Evolutionary conservation across 306 rosid genomes (phyloP), one percentile per base, ranked within the genome.

Genomic region (Mimosa bimucronata): DNA sequence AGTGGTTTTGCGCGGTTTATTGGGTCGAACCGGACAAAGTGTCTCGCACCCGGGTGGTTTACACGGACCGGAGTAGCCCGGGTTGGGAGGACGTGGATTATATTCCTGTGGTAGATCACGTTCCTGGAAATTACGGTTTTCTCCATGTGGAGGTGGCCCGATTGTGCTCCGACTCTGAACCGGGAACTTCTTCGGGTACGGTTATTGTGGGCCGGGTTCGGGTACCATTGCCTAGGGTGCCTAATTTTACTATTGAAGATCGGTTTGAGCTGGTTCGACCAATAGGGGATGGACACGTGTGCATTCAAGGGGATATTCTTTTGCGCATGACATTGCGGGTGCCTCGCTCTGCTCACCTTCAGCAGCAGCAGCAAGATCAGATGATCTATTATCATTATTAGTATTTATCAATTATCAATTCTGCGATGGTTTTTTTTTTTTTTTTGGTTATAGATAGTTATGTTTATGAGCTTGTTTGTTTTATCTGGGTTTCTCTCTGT

Each of bases 101-200:
- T 8, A 2, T 81, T 12, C 19, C 13, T 1, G 9, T 81, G 7
- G 3, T 2, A 0, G 9, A 30, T 18, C 3, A 5, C 3, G 0
- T 29, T 60, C 37, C 66, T 11, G 5, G 15, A 16, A 2, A 14
- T n/a, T 8, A 14, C 9, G 14, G 12, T 1, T 81, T 66, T 26
- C 29, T 81, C 13, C 6, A 81, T 52, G 1, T 81, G 44, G 76
- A 81, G 53, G 6, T 81, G 18, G 0, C 46, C 8, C 41, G 53
- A 58, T 0, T 67, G 3, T 2, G 8, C 2, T 80, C 67, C 7
- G 0, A 3, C n/a, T 19, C n/a, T 0, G 84, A 68, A 25, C 76
- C 80, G 0, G 80, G 65, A 30, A 16, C 84, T 26, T 67, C 80
- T 3, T 19, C 7, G 1, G 77, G 77, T 14, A 0, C 2, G 10